Percentiles rank a stretch among this genome's conserved stretches.
Conservation (phyloP, 768 basidiomycete species). For the Auricularia sp. region DNA sequence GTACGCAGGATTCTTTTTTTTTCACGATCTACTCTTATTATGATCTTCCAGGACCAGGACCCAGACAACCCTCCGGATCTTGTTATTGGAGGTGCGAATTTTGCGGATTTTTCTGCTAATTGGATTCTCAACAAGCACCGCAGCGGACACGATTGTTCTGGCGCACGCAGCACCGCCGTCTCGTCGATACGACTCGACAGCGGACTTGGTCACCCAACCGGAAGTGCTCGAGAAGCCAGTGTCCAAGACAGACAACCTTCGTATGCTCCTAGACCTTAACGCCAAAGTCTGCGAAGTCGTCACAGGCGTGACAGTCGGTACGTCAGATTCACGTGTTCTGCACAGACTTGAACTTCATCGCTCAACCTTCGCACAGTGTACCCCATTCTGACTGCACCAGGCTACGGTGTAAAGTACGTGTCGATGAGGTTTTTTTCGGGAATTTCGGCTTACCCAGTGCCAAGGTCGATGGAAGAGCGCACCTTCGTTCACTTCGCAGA, state of each 20-base stretch:
- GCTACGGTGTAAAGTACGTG: conserved; percentile 58
- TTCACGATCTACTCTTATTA: not conserved
- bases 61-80: conserved; percentile 69
- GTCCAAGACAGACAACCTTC: conserved; percentile 68
- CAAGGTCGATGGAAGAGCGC: conserved; percentile 73
- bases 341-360: not conserved
- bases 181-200: conserved; percentile 32
- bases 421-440: not conserved
- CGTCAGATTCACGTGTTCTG: conserved; percentile 12
- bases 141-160: conserved; percentile 95
- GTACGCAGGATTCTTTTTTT: conserved; percentile 25
- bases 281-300: conserved; percentile 86
- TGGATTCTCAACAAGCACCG: not conserved
- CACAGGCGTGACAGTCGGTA: conserved; percentile 80
- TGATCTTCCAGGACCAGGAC: conserved; percentile 30
- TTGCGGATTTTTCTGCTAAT: not conserved
- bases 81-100: conserved; percentile 56
- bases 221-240: conserved; percentile 85
- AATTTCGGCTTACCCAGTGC: not conserved
- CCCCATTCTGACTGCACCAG: conserved; percentile 65
- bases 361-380: conserved; percentile 39
- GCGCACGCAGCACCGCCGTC: conserved; percentile 53
- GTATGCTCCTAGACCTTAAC: conserved; percentile 82
- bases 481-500: conserved; percentile 70
- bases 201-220: conserved; percentile 48